Conservation (phyloP, 2,329 filamentous ascomycete species). For the Pseudogymnoascus sp. region DNA sequence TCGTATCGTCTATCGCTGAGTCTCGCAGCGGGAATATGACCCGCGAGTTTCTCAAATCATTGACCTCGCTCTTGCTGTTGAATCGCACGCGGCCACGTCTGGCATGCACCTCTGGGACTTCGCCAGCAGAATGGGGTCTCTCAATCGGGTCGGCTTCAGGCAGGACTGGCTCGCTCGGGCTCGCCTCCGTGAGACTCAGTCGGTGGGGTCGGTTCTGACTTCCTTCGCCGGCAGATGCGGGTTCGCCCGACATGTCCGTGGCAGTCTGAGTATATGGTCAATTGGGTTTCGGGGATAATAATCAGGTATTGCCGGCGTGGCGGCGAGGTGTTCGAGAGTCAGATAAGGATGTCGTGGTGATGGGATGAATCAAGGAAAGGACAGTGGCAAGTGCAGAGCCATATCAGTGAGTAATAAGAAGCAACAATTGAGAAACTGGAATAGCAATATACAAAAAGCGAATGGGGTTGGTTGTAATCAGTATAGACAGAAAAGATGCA, state of each 20-base stretch:
- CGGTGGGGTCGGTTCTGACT: background rate
- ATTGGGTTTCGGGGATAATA: background rate
- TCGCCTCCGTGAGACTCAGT: background rate
- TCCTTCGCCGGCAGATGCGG: background rate
- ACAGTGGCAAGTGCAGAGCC: background rate
- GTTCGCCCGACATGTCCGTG: constrained; percentile 1
- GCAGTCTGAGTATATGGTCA: background rate
- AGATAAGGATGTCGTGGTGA: background rate
- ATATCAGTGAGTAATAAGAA: background rate
- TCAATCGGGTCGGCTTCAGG: constrained; percentile 1
- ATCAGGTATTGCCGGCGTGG: constrained; percentile 2
- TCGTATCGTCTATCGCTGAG: constrained; percentile 11
- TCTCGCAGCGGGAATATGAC: constrained; percentile 20
- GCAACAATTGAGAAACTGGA: background rate
- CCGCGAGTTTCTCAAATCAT: constrained; percentile 23
- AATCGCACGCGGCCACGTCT: constrained; percentile 23
- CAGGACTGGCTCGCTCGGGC: background rate
- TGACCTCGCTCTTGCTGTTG: constrained; percentile 26
- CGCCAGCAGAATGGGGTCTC: background rate
- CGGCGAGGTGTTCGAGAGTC: background rate
- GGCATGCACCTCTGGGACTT: background rate
- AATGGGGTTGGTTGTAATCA: constrained; percentile 10
- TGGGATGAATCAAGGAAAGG: background rate
- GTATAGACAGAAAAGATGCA: constrained; percentile 2
- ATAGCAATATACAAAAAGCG: constrained; percentile 12